phyloP scores from a whole-genome alignment of 192 early-diverging fungal genomes.

The Allomyces arbusculus region DNA sequence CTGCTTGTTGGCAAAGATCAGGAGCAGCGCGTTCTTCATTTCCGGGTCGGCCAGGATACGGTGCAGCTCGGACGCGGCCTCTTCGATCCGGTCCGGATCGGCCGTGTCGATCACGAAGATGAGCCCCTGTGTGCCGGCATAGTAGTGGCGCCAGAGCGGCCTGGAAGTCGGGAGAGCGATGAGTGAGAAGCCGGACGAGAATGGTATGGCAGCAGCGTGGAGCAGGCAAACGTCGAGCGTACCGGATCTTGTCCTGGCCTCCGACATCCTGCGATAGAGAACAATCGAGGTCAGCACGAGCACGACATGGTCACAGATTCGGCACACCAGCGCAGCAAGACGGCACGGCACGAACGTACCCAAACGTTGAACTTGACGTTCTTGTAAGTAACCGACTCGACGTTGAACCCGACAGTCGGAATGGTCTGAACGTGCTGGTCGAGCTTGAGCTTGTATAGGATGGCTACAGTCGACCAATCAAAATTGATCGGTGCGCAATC shows the following conservation, averaged over 20 bases:
- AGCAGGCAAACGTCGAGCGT: not conserved
- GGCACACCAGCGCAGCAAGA: not conserved
- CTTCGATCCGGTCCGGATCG: slow-evolving; percentile 69
- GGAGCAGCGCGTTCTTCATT: slow-evolving; percentile 61
- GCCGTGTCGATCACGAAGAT: slow-evolving; percentile 78
- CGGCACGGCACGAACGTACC: slow-evolving; percentile 12
- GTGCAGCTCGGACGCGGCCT: slow-evolving; percentile 63
- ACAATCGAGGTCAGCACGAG: not conserved
- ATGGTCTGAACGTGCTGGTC: slow-evolving; percentile 30
- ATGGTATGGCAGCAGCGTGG: slow-evolving; percentile 1
- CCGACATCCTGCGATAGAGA: slow-evolving; percentile 44
- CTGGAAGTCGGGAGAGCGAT: no score
- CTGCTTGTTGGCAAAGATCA: slow-evolving; percentile 73
- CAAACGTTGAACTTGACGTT: slow-evolving; percentile 66
- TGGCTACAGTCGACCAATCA: slow-evolving; percentile 3
- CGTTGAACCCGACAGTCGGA: slow-evolving; percentile 54
- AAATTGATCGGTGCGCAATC: no score
- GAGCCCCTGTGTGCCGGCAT: slow-evolving; percentile 60
- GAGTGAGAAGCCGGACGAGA: no score
- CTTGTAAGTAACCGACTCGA: slow-evolving; percentile 69
- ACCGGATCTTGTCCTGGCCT: slow-evolving; percentile 75
- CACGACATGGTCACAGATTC: no score
- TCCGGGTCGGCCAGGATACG: slow-evolving; percentile 62
- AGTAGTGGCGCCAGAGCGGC: slow-evolving; percentile 70
- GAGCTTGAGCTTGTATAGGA: slow-evolving; percentile 37